Evolutionary conservation across 257 asterid genomes (phyloP).

Genomic region (Oldenlandia corymbosa): DNA sequence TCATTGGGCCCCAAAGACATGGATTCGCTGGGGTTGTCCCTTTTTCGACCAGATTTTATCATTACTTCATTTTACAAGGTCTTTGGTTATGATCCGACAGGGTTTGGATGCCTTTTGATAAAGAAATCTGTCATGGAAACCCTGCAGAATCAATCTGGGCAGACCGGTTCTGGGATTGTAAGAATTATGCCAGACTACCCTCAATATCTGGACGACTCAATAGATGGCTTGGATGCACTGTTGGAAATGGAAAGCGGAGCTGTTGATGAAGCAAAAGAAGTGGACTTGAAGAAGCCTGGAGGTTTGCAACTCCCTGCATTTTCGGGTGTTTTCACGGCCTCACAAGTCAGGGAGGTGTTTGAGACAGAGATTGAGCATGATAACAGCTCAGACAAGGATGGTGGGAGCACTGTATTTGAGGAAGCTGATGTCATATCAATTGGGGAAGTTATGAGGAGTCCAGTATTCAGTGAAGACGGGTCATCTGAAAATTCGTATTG

Average conservation of each 20-base stretch:
- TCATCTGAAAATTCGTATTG: slow-evolving; percentile 29
- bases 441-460: slow-evolving; percentile 31
- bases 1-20: slow-evolving; percentile 35
- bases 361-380: slow-evolving; percentile 24
- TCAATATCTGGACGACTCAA: slow-evolving; percentile 22
- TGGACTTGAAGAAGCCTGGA: slow-evolving; percentile 14
- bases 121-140: slow-evolving; percentile 31
- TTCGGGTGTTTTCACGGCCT: slow-evolving; percentile 25
- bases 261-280: slow-evolving; percentile 5
- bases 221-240: slow-evolving; percentile 23
- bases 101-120: slow-evolving; percentile 31
- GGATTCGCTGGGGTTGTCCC: slow-evolving; percentile 32
- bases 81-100: slow-evolving; percentile 27
- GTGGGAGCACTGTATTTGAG: slow-evolving; percentile 19
- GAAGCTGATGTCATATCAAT: slow-evolving; percentile 25
- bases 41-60: slow-evolving; percentile 32
- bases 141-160: slow-evolving; percentile 25
- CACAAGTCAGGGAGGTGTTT: slow-evolving; percentile 28
- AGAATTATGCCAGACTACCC: slow-evolving; percentile 24
- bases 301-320: slow-evolving; percentile 21
- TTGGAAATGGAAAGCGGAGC: slow-evolving; percentile 11
- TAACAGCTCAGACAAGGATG: slow-evolving; percentile 25
- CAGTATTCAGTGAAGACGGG: slow-evolving; percentile 25
- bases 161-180: slow-evolving; percentile 28
- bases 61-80: slow-evolving; percentile 31